Percentiles rank a stretch among this genome's conserved stretches.
Evolutionary conservation across 2,329 filamentous ascomycete species (phyloP).

Genomic region (Canariomyces notabilis): DNA sequence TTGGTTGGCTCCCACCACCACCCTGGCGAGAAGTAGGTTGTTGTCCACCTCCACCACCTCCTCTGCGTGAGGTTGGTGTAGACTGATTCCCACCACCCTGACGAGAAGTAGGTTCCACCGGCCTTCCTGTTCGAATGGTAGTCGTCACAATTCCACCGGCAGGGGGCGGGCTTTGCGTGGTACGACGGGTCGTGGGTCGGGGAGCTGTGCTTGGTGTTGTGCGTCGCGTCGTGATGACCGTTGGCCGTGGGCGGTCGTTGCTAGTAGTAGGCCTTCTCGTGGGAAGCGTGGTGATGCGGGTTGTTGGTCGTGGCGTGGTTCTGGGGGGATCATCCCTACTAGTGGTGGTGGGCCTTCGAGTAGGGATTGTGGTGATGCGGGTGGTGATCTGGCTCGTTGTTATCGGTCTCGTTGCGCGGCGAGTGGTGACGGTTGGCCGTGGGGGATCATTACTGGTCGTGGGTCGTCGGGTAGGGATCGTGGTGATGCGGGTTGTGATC

Average conservation of each 20-base stretch:
- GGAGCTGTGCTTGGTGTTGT: background rate
- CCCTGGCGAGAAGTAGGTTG: background rate
- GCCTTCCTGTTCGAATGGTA: background rate
- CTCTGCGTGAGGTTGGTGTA: too few species aligned
- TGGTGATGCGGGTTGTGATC: slow-evolving; percentile 10
- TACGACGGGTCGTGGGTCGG: background rate
- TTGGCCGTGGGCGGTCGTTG: too few species aligned
- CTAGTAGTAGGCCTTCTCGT: background rate
- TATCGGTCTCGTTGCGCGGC: too few species aligned
- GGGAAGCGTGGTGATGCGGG: background rate
- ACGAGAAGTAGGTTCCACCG: background rate
- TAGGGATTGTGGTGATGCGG: too few species aligned
- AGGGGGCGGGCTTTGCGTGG: background rate
- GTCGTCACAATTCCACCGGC: slow-evolving; percentile 4
- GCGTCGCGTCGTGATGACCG: background rate
- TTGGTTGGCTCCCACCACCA: slow-evolving; percentile 2
- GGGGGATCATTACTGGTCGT: background rate
- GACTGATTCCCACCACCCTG: too few species aligned
- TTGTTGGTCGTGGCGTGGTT: background rate
- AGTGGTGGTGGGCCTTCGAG: background rate
- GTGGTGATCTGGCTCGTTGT: too few species aligned
- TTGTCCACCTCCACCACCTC: background rate
- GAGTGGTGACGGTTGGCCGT: background rate
- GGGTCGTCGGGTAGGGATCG: slow-evolving; percentile 3
- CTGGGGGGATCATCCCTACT: background rate